phyloP scores from a whole-genome alignment of 768 basidiomycete species.

The Kwoniella newhampshirensis region DNA sequence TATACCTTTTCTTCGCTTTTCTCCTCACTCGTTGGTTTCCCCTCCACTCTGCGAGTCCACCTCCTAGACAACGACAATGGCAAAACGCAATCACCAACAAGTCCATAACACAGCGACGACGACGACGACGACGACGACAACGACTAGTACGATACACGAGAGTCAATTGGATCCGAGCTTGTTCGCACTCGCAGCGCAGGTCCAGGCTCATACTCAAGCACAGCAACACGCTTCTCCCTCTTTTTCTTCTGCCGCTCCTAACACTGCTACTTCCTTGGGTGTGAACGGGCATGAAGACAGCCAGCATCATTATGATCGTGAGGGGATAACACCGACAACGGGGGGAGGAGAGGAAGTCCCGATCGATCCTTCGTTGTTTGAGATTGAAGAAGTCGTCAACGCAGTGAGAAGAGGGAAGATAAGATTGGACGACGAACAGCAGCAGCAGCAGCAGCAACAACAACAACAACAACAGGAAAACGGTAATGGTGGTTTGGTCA shows the following conservation, averaged over 20 bases:
- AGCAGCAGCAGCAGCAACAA: not conserved
- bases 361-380: constrained; percentile 40
- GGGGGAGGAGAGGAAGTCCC: not conserved
- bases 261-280: not conserved
- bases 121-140: not conserved
- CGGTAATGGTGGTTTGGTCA: not conserved
- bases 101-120: not conserved
- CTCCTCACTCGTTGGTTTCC: not conserved
- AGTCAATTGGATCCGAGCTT: constrained; percentile 5
- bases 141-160: not conserved
- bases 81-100: not conserved
- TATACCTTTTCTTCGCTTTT: not conserved
- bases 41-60: constrained; percentile 22
- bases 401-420: constrained; percentile 32
- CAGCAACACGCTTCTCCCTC: not conserved
- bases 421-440: constrained; percentile 11
- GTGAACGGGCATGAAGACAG: too few species aligned
- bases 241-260: too few species aligned
- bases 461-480: constrained; percentile 3
- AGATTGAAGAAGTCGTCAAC: constrained; percentile 38
- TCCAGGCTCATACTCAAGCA: constrained; percentile 14
- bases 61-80: not conserved
- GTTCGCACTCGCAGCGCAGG: constrained; percentile 15
- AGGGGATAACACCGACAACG: too few species aligned
- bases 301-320: too few species aligned